Evolutionary conservation across 257 asterid species (phyloP).

Genomic region (Ligustrum vulgare): DNA sequence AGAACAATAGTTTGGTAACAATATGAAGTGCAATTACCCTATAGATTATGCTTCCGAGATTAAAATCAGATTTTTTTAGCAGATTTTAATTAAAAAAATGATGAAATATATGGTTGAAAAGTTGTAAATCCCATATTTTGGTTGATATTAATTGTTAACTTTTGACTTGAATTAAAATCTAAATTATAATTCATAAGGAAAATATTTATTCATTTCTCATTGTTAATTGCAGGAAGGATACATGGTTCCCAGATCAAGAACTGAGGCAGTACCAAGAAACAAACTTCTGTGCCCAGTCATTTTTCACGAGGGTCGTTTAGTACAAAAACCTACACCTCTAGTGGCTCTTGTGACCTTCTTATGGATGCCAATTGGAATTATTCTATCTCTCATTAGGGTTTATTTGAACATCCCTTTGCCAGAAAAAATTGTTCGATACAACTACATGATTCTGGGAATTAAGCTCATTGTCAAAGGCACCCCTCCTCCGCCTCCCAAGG

Average conservation of each 20-base stretch:
- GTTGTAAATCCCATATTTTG: no score
- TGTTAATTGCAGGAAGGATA: slow-evolving; percentile 62
- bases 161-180: no score
- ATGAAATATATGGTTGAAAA: no score
- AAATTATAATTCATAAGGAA: no score
- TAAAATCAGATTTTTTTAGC: no score
- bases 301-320: slow-evolving; percentile 92
- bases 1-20: not conserved
- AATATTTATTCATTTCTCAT: not conserved
- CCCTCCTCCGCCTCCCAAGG: slow-evolving; percentile 46
- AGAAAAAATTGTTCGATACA: slow-evolving; percentile 60
- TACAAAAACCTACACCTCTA: slow-evolving; percentile 81
- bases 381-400: slow-evolving; percentile 60
- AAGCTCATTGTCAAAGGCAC: slow-evolving; percentile 57
- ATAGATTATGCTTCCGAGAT: no score
- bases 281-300: slow-evolving; percentile 68
- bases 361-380: slow-evolving; percentile 82
- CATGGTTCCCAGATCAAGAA: slow-evolving; percentile 61
- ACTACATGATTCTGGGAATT: slow-evolving; percentile 66
- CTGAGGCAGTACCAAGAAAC: slow-evolving; percentile 59
- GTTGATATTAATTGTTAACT: no score
- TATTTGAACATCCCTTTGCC: slow-evolving; percentile 71
- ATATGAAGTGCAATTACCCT: not conserved
- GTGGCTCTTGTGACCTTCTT: slow-evolving; percentile 61
- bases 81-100: no score